These are phyloP conservation scores for Colletotrichum noveboracense DNA, from an alignment of 2,329 filamentous ascomycete genomes.

Conservation along the genomic window DNA sequence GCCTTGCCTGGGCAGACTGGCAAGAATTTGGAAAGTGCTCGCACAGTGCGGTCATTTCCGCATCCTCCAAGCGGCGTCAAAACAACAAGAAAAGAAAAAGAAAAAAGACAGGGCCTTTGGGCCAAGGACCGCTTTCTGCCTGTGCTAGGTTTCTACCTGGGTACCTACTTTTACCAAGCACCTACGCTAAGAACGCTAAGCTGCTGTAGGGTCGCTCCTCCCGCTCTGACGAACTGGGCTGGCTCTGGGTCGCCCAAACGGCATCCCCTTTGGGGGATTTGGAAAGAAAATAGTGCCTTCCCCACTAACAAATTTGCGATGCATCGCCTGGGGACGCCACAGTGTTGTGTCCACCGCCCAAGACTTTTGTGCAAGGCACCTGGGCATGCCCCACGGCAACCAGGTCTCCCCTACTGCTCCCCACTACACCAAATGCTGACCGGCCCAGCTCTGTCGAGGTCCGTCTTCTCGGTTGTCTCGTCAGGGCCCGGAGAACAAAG, in stretches of 20 bases:
- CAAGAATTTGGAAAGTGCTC: not conserved
- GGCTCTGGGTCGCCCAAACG: conserved; percentile 10
- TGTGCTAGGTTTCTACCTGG: not conserved
- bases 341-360: not conserved
- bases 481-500: not conserved
- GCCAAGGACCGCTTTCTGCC: conserved; percentile 3
- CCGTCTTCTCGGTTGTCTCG: not conserved
- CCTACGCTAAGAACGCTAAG: not conserved
- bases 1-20: not conserved
- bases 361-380: not conserved
- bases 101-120: not conserved
- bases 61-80: not conserved
- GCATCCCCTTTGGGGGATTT: not conserved
- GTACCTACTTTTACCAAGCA: not conserved
- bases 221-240: conserved; percentile 15
- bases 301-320: conserved; percentile 1
- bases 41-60: not conserved
- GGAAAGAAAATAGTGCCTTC: not conserved
- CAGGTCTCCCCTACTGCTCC: not conserved
- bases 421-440: not conserved
- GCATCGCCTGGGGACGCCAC: not conserved
- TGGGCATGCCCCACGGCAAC: not conserved
- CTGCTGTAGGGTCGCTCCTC: conserved; percentile 8
- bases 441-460: not conserved
- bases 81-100: not conserved